Base-by-base conservation (phyloP, 177 flowering plant species). In the Viscum album region DNA sequence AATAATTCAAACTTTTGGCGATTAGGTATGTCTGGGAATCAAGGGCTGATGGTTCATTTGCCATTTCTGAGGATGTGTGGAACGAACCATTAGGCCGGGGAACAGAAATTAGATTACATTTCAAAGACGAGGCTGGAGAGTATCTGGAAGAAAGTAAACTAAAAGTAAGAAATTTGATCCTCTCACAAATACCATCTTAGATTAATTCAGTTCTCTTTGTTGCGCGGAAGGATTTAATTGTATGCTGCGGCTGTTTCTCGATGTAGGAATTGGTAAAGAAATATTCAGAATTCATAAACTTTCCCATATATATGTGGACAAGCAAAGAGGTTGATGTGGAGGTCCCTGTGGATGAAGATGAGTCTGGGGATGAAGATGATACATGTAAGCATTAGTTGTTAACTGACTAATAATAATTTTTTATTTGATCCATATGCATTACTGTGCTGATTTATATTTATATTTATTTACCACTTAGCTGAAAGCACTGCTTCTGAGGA, bases 11-110 rank as follows among this genome's bases (percentile, higher is more conserved):
- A 41, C 31, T 26, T 56, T 34, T 66, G 33, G 30, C n/a, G 56
- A 73, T 71, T 71, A 94, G 99, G 84, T 79, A 94, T 74, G 92
- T 94, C 0, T 94, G 97, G 99, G 99, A 94, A 81, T 94, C 97
- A 6, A 92, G 87, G 84, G 99, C 99, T 68, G 99, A 92, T 85
- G 97, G 99, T 24, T 79, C 91, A 34, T 94, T 94, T 80, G 96
- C 97, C 3, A 73, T 94, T 68, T 89, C 99, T 50, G 97, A 92
- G 75, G 99, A 94, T 76, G 72, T 69, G 8, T 86, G 89, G 92
- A 92, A 92, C 76, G 99, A 94, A 47, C 99, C 99, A 65, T 75
- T 94, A 34, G 99, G 99, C 29, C 96, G 99, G 74, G 99, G 99
- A 75, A 89, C 99, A 70, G 96, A 94, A 82, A 89, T 94, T 72